Conservation (phyloP, 106 monocot species). For the Platanthera zijinensis region DNA sequence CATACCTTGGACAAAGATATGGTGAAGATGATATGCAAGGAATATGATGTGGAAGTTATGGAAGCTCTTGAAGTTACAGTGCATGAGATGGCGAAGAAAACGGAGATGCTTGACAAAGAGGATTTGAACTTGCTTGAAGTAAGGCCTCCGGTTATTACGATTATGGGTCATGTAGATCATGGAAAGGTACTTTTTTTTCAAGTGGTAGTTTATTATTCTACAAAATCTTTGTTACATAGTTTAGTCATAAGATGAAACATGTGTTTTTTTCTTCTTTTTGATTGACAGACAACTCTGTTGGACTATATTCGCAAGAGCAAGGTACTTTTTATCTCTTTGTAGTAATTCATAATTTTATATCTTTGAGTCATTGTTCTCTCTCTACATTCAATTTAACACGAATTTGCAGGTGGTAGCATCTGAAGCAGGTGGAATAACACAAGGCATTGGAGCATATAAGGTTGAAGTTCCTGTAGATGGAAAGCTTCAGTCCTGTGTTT, state of each 20-base stretch:
- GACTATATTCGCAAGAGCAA: constrained; percentile 96
- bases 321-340: constrained; percentile 30
- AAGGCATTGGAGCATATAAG: constrained; percentile 96
- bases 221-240: not conserved
- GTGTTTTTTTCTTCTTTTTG: not conserved
- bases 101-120: constrained; percentile 70
- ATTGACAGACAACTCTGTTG: constrained; percentile 85
- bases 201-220: not conserved
- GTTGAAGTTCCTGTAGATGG: constrained; percentile 74
- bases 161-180: constrained; percentile 99
- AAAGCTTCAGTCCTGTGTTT: constrained; percentile 61
- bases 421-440: constrained; percentile 97
- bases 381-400: constrained; percentile 5
- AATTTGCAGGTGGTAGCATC: constrained; percentile 76
- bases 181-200: constrained; percentile 62
- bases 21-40: constrained; percentile 97
- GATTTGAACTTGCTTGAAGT: constrained; percentile 69
- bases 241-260: not conserved
- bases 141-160: constrained; percentile 88
- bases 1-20: constrained; percentile 67
- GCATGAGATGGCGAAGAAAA: constrained; percentile 96
- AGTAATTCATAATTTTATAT: not conserved
- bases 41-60: constrained; percentile 90
- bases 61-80: constrained; percentile 51
- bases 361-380: not conserved